phyloP scores from a whole-genome alignment of 805 yeast species.

The Candida qinlingensis region DNA sequence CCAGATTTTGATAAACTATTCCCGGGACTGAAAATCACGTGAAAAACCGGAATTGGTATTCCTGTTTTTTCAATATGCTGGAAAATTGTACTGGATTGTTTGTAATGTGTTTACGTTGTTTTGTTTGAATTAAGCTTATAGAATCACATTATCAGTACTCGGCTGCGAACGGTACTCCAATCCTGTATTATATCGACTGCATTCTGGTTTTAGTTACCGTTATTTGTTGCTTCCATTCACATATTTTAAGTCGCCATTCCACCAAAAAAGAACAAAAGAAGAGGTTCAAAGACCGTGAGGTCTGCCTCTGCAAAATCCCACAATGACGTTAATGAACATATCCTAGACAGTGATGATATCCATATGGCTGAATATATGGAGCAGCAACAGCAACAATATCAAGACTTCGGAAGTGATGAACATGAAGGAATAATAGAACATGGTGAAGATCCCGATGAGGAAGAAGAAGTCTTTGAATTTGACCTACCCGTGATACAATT shows the following conservation, averaged over 20 bases:
- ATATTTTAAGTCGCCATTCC: constrained; percentile 8
- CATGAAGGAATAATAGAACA: not conserved
- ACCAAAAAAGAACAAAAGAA: constrained; percentile 15
- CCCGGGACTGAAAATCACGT: not conserved
- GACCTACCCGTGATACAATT: constrained; percentile 23
- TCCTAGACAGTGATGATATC: constrained; percentile 3
- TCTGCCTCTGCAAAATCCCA: constrained; percentile 3
- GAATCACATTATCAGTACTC: not conserved
- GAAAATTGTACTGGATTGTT: no score
- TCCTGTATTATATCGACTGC: no score
- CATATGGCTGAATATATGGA: not conserved
- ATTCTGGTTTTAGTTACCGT: no score
- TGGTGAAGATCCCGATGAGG: constrained; percentile 14
- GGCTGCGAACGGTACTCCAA: no score
- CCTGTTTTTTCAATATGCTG: no score
- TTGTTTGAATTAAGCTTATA: no score
- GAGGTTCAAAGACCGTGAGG: constrained; percentile 19
- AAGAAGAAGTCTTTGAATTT: constrained; percentile 28
- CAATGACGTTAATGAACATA: constrained; percentile 1
- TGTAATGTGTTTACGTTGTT: no score
- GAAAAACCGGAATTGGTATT: not conserved
- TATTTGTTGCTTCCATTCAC: not conserved
- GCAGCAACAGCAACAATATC: not conserved
- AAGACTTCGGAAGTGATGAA: not conserved
- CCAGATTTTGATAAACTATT: not conserved